A percentile compares a stretch with the other conserved stretches of the same genome.
phyloP scores from a whole-genome alignment of 768 basidiomycete genomes.

The Sarcodon aspratus region DNA sequence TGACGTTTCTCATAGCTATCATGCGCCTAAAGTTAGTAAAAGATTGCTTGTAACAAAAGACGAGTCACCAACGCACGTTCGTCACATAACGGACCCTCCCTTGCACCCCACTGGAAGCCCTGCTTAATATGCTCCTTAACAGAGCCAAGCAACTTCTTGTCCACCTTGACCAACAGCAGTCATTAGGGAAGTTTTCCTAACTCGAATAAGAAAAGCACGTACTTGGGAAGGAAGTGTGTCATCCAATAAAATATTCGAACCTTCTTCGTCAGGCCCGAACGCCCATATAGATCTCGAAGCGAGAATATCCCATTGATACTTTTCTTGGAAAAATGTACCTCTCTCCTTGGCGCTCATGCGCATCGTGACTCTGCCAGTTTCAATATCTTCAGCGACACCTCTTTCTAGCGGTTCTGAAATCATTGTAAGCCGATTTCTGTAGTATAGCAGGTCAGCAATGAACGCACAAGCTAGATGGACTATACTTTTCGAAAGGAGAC shows the following conservation, averaged over 20 bases:
- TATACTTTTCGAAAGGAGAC: conserved; percentile 13
- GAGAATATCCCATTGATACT: conserved; percentile 96
- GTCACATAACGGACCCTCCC: conserved; percentile 96
- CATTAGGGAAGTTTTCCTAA: background rate
- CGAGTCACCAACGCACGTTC: conserved; percentile 64
- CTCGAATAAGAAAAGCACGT: conserved; percentile 6
- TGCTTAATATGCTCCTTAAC: conserved; percentile 96
- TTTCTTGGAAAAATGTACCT: conserved; percentile 92
- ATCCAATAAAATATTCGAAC: conserved; percentile 88
- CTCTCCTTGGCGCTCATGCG: conserved; percentile 92
- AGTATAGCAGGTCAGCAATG: conserved; percentile 6
- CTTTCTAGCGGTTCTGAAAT: conserved; percentile 96
- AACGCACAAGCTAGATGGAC: background rate
- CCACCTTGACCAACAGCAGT: conserved; percentile 39
- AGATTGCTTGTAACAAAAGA: conserved; percentile 1
- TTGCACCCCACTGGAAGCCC: conserved; percentile 98
- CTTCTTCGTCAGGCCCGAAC: conserved; percentile 94
- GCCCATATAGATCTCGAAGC: conserved; percentile 99
- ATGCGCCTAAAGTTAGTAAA: background rate
- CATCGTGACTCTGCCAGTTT: conserved; percentile 87
- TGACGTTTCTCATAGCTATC: conserved; percentile 94
- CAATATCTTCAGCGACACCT: conserved; percentile 94
- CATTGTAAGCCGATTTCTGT: conserved; percentile 96
- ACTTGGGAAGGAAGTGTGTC: conserved; percentile 95
- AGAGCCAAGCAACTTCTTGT: conserved; percentile 82